Conservation (phyloP, 495 filamentous ascomycete species). For the Trichoderma gamsii region DNA sequence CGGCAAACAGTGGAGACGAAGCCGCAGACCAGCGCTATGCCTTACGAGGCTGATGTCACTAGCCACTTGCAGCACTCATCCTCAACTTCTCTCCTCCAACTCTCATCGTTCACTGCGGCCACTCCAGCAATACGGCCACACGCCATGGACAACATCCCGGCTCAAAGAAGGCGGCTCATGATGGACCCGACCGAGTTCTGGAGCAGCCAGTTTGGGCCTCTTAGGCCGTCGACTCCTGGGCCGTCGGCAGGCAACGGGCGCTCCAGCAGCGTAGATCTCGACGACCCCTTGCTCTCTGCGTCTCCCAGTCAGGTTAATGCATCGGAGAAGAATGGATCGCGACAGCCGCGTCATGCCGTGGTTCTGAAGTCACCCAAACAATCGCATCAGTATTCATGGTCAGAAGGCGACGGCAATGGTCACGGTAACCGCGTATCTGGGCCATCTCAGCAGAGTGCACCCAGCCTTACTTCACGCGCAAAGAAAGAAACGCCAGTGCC, state of each 20-base stretch:
- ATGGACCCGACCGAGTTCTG: conserved; percentile 5
- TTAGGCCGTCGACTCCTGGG: background rate
- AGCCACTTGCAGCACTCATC: no score
- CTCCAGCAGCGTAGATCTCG: background rate
- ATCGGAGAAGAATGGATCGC: background rate
- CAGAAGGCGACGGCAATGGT: background rate
- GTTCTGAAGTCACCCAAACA: background rate
- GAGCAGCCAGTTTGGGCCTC: background rate
- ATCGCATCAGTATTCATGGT: background rate
- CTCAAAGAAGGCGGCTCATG: background rate
- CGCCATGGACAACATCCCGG: background rate
- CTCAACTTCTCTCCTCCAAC: background rate
- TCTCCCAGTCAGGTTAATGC: background rate
- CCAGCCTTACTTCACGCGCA: background rate
- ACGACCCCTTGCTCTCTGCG: background rate
- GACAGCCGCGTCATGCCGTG: background rate
- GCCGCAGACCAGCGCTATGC: no score
- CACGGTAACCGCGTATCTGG: background rate
- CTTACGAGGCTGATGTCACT: no score
- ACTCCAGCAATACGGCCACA: background rate
- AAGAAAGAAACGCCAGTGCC: conserved; percentile 14
- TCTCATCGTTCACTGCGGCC: background rate
- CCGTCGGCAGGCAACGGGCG: background rate
- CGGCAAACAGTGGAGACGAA: no score
- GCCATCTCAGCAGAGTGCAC: background rate